Evolutionary conservation across 768 basidiomycete species (phyloP), one percentile per base, ranked within the genome.

Genomic region (Leccinum truebloodii): DNA sequence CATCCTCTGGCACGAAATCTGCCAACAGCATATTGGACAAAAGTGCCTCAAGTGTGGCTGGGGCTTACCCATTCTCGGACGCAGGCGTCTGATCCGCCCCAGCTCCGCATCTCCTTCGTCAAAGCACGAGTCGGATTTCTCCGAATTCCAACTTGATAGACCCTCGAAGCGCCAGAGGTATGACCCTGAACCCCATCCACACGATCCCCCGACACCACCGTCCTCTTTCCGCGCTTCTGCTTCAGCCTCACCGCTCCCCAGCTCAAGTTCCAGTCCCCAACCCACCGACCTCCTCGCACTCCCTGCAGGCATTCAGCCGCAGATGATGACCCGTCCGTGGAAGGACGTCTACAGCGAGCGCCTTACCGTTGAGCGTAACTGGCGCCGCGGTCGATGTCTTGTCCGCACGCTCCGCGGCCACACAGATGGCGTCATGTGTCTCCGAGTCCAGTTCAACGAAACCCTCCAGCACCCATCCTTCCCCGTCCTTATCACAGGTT

Each of bases 261-360:
- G 32, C 24, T 37, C 59, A 8, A 58, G 52, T 22, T 57, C 61
- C 28, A 58, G 52, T 22, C 58, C 63, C 20, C 62, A 35, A 20
- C 49, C 65, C 37, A 14, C 54, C 16, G 62, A 63, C 37, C 54
- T 58, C 44, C 77, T 79, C 41, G 71, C 75, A 28, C 70, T 73
- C 52, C 63, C 73, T 71, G 63, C 69, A 73, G 58, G 64, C 74
- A 50, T 68, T 9, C 68, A 54, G 20, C 12, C 55, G 13, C 68
- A 74, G 26, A 77, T 79, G 16, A 67, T 83, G 61, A 95, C 93
- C 16, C 86, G 95, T 49, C 97, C 96, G 0, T 99, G 97, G 97
- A 99, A 99, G 73, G 88, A 92, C 64, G 96, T 99, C 20, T 99
- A 98, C 75, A 93, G 91, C 71, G 97, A 99, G 73, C 89, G 97